phyloP scores from a whole-genome alignment of 2,329 filamentous ascomycete genomes.

The Talaromyces sp. region DNA sequence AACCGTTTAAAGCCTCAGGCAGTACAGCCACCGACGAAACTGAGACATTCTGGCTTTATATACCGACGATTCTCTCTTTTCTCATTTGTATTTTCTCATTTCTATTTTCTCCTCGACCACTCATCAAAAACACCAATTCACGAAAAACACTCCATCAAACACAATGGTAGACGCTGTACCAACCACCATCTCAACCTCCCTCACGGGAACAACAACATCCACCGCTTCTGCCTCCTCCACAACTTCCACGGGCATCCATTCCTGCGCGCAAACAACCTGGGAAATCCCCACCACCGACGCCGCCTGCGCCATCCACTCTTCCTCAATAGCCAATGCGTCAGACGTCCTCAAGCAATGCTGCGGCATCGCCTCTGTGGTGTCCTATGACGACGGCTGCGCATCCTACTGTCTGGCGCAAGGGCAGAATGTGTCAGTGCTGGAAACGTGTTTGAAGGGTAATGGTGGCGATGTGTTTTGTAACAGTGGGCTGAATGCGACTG shows the following conservation, averaged over 20 bases:
- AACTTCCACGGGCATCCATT: conserved; percentile 24
- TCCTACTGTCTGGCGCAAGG: conserved; percentile 50
- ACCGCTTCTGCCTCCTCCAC: conserved; percentile 1
- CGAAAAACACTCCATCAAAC: background rate
- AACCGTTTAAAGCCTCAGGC: background rate
- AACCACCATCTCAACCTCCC: background rate
- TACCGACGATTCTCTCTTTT: background rate
- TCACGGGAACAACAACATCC: background rate
- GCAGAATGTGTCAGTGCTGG: conserved; percentile 36
- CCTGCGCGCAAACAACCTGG: conserved; percentile 31
- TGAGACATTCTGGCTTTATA: background rate
- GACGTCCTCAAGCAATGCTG: conserved; percentile 48
- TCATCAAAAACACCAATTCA: background rate
- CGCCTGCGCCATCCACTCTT: conserved; percentile 44
- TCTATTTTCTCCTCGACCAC: background rate
- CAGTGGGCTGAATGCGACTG: conserved; percentile 35
- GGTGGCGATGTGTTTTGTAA: conserved; percentile 47
- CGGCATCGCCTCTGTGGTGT: conserved; percentile 41
- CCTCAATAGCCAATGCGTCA: conserved; percentile 37
- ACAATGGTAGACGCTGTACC: background rate
- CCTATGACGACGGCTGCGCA: conserved; percentile 49
- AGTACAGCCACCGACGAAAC: background rate
- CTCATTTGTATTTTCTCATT: background rate
- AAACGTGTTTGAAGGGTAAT: conserved; percentile 40
- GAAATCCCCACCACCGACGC: conserved; percentile 45